Evolutionary conservation across 208 protist species (phyloP), one percentile per base, ranked within the genome.

Genomic region (Trypanosoma congolense): DNA sequence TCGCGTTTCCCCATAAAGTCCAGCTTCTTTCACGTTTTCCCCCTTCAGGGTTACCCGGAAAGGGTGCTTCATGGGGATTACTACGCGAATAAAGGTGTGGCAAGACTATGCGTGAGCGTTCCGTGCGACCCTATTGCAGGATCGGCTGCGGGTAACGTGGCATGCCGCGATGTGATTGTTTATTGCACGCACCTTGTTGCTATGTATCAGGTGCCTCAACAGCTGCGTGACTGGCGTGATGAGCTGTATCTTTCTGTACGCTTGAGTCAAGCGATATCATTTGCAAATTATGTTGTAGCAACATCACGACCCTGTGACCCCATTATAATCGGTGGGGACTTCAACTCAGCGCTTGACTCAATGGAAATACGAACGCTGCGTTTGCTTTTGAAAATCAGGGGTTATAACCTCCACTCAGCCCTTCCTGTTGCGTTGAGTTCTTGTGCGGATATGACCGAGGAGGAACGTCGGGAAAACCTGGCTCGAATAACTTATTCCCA

Each of bases 181-280:
- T 94, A 94, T 70, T 82, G 69, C 9, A 90, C 83, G 10, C 87
- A 94, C 61, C 69, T 94, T 38, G 80, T 94, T 8, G 87, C 87
- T 12, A 56, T 81, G 18, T 94, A 94, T 54, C 61, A 90, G 47
- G 81, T 83, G 36, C 72, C 81, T 0, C 72, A 63, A 25, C 61
- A 76, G 50, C 56, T 94, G 26, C 29, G 55, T 5, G 71, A 71
- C 44, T 84, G 79, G 76, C 70, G 68, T n/a, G 30, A 73, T 33
- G 87, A 94, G 67, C 72, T 84, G 28, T 91, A 94, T 61, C 67
- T 91, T 38, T 70, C 83, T 3, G 79, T 77, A 63, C 83, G 87
- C 49, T 64, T 91, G 56, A 83, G 80, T 26, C 87, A 94, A 62
- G 70, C 75, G 12, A 70, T 94, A 55, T 83, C 82, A 9, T 42